Base-by-base conservation (phyloP, 345 rosid genomes). In the Sonneratia caseolaris region DNA sequence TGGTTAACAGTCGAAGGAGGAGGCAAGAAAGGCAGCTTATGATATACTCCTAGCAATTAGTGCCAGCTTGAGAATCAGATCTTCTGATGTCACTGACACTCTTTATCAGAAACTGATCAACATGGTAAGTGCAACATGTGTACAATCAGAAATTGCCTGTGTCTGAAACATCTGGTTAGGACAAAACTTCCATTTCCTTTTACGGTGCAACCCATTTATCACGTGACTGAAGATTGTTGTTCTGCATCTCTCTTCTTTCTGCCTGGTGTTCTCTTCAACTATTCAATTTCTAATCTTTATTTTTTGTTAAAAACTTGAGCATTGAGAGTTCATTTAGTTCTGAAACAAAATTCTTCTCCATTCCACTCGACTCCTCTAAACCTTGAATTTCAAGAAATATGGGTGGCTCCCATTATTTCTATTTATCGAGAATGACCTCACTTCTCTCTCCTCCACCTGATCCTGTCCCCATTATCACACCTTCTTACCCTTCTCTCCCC, bases 21-120 rank as follows among this genome's bases (percentile, higher is more conserved):
- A 92, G 79, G 71, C 73, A 36, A 87, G 99, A 76, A 90, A 89
- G 79, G 87, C 82, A 76, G 89, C 99, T 76, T 89, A 83, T 73
- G 96, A 90, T 83, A 72, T 85, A 57, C 84, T 95, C 72, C 86
- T 86, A 74, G 68, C 69, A 55, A 83, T 95, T 68, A 81, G 87
- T 76, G 80, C 83, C 76, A 73, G 79, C 78, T 72, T 90, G 78
- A 83, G 76, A 77, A 81, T 75, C 69, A 79, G 76, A 68, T 82
- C 86, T 21, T 66, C 66, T 57, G 73, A 61, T 53, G 66, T 67
- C 74, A 53, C 85, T 24, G 84, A 72, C 74, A 80, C 84, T 24
- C 84, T 83, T 67, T 83, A 82, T 74, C 82, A 79, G 76, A 89
- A 86, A 82, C 78, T 95, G 80, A 81, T 90, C 76, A 85, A 72